These are phyloP conservation scores for Calamus simplicifolius DNA, from an alignment of 176 grass and related monocot species.

Conservation along the genomic window DNA sequence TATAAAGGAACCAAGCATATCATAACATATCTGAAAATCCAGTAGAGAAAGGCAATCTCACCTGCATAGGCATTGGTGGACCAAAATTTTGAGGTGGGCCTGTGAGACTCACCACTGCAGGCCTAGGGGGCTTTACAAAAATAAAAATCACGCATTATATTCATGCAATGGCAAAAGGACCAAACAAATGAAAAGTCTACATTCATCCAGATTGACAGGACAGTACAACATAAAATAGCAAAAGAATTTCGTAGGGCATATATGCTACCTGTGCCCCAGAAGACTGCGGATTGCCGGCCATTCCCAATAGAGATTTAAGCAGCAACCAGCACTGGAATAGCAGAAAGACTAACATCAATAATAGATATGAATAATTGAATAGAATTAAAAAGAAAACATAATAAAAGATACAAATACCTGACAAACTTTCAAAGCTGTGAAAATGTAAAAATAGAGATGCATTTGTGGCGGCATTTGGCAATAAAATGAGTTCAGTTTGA, in stretches of 20 bases:
- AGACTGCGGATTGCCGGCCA: slow-evolving; percentile 22
- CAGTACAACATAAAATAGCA: not conserved
- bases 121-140: slow-evolving; percentile 52
- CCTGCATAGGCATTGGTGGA: slow-evolving; percentile 83
- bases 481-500: too few species aligned
- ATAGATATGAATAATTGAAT: too few species aligned
- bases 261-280: slow-evolving; percentile 17
- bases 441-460: too few species aligned
- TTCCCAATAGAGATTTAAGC: not conserved
- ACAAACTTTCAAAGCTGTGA: too few species aligned
- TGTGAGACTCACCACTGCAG: slow-evolving; percentile 46
- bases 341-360: too few species aligned
- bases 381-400: too few species aligned
- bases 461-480: too few species aligned
- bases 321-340: too few species aligned
- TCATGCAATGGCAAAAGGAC: not conserved
- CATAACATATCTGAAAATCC: slow-evolving; percentile 2
- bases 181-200: not conserved
- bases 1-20: slow-evolving; percentile 14
- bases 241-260: not conserved
- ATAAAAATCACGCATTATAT: slow-evolving; percentile 6
- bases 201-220: not conserved
- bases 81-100: slow-evolving; percentile 70
- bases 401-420: too few species aligned
- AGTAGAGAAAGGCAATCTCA: slow-evolving; percentile 16